Evolutionary conservation across 1,139 yeast species (phyloP).

Genomic region (Taiozyma onychis): DNA sequence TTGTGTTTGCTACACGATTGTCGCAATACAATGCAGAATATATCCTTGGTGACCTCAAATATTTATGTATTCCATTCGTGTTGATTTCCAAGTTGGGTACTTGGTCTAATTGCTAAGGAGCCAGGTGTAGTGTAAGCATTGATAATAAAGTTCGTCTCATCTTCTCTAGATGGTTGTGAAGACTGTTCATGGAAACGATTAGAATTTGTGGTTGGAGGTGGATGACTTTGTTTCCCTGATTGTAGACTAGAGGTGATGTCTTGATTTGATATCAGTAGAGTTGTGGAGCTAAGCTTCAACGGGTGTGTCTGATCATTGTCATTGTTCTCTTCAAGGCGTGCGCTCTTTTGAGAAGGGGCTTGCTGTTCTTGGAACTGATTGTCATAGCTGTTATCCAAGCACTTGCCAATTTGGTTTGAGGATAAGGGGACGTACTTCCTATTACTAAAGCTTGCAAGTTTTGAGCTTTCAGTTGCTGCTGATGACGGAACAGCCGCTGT

Average conservation of each 20-base stretch:
- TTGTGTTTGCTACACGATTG: not conserved
- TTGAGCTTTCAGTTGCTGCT: not conserved
- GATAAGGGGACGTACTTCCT: slow-evolving; percentile 14
- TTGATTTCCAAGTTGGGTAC: slow-evolving; percentile 7
- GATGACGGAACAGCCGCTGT: not conserved
- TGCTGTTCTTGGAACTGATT: not conserved
- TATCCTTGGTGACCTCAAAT: not conserved
- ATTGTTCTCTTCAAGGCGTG: not conserved
- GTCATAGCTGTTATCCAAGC: slow-evolving; percentile 11
- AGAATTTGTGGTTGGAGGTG: not conserved
- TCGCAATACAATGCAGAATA: not conserved
- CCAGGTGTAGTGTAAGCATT: slow-evolving; percentile 20
- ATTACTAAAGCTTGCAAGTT: slow-evolving; percentile 1
- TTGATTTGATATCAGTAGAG: not conserved
- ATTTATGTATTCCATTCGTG: slow-evolving; percentile 1
- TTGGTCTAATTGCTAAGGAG: slow-evolving; percentile 13
- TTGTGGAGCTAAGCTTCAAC: not conserved
- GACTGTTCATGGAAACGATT: not conserved
- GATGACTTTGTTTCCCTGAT: not conserved
- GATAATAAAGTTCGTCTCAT: slow-evolving; percentile 11
- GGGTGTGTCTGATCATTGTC: not conserved
- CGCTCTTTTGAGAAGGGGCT: not conserved
- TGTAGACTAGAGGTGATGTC: not conserved
- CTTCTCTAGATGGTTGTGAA: not conserved
- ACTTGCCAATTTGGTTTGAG: slow-evolving; percentile 16